Base-by-base conservation (phyloP, 2,329 filamentous ascomycete genomes). In the Verticillium nonalfalfae region DNA sequence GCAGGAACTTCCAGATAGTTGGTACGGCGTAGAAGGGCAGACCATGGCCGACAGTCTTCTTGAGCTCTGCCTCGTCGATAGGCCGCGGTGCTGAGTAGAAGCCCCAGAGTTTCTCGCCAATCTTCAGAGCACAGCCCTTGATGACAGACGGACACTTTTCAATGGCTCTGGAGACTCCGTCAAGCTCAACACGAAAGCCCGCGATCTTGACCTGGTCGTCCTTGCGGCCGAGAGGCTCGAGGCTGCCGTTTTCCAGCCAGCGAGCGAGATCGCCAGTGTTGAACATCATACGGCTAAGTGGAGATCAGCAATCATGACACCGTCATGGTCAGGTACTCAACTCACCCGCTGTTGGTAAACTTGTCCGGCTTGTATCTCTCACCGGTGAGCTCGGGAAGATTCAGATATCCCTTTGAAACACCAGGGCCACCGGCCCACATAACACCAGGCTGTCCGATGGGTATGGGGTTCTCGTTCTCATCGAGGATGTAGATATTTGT, bases 151-250 rank as follows among this genome's bases (percentile, higher is more conserved):
- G 73, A 26, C 76, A 77, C 52, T 75, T 73, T 64, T 77, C 78
- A 61, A 83, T 74, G 13, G 79, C 78, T n/a, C 78, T 72, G 1
- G 83, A 77, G 34, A 87, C 79, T 39, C 84, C 82, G 60, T 86
- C 84, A 10, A 87, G 78, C 69, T 87, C 84, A 56, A 87, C 81
- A 31, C 85, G 81, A 68, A 86, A 86, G 7, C 84, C 77, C 76
- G 59, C 45, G 68, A 87, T 78, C 71, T 87, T 87, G 62, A 87
- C 81, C 67, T 87, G 85, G 63, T 86, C 84, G 65, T 87, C 85
- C n/a, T 76, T 76, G 39, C 84, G 79, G 3, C 85, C 84, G 38
- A 85, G 77, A 26, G 81, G 83, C 54, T 84, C 77, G 40, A 87
- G 74, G 33, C 76, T 78, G 11, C 85, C 84, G 66, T 84, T 79